phyloP scores from a whole-genome alignment of 2,329 filamentous ascomycete species.

The Chalara sp. region DNA sequence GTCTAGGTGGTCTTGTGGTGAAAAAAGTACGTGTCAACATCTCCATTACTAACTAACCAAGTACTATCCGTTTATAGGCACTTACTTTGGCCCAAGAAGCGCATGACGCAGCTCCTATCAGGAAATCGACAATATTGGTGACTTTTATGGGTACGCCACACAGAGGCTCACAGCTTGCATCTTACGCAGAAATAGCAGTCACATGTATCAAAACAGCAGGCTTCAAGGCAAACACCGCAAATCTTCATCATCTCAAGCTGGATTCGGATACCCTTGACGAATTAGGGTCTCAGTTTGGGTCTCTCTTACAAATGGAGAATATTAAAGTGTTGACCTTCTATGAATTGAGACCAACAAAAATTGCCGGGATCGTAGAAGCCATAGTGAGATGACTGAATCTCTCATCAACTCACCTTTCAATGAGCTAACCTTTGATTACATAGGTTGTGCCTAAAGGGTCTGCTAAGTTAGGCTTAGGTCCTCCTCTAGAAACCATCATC shows the following conservation, averaged over 20 bases:
- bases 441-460: conserved; percentile 1
- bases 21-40: conserved; percentile 1
- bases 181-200: conserved; percentile 2
- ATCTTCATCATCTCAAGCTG: conserved; percentile 2
- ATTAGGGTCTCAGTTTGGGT: conserved; percentile 4
- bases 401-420: neutral
- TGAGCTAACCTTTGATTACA: neutral
- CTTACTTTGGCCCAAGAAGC: neutral
- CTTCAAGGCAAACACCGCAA: conserved; percentile 3
- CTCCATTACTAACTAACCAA: neutral
- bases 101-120: neutral
- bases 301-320: conserved; percentile 1
- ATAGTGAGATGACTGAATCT: neutral
- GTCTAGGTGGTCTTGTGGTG: conserved; percentile 3
- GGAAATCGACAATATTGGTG: conserved; percentile 1
- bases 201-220: conserved; percentile 3
- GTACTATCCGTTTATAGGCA: neutral
- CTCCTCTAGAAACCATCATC: conserved; percentile 1
- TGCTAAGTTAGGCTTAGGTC: neutral
- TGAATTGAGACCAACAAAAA: conserved; percentile 4
- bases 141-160: conserved; percentile 4
- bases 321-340: conserved; percentile 6
- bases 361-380: conserved; percentile 2
- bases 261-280: conserved; percentile 2
- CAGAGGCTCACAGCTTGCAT: conserved; percentile 2